Base-by-base conservation (phyloP, 176 grass and related monocot species). In the Dendrocalamus sinicus region DNA sequence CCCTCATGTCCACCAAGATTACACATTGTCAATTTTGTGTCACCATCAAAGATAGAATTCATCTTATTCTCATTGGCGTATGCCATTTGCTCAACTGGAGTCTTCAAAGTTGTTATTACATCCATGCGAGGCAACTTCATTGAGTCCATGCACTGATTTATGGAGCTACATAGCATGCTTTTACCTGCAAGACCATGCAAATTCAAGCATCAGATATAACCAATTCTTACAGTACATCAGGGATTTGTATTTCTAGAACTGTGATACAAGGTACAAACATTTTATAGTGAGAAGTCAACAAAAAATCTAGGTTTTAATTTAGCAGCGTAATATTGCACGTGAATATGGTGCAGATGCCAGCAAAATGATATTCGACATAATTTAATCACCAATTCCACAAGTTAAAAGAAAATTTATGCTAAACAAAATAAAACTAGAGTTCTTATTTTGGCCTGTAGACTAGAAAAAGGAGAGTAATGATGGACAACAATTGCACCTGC, bases 11-110 rank as follows among this genome's bases (percentile, higher is more conserved):
- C 73, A 90, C 69, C 86, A 84, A 98, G 81, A 81, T 89, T 92
- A 84, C 93, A 90, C 64, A 98, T 88, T 63, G 91, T 91, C 77
- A 98, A 84, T 70, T 92, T 98, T 86, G 81, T 85, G 59, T 88
- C 83, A 8, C 90, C 89, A 78, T 98, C 89, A 80, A 94, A 87
- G 35, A 98, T 62, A 75, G 26, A 83, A 67, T 68, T 92, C 85
- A 89, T 86, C 60, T 92, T 92, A 80, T 94, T 90, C 60, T 88
- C 63, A 46, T 75, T 73, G 53, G 77, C 76, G 46, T 73, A 65
- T 32, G 71, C 81, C 84, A 91, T 92, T 51, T 95, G 91, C 91
- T 89, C 86, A 78, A 95, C 71, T 70, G 91, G 88, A 85, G 45
- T 87, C 45, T 86, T 85, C 53, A 75, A 67, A 88, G 77, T 84